Evolutionary conservation across 176 grass and related monocot genomes (phyloP), one percentile per base, ranked within the genome.

Genomic region (Puya raimondii): DNA sequence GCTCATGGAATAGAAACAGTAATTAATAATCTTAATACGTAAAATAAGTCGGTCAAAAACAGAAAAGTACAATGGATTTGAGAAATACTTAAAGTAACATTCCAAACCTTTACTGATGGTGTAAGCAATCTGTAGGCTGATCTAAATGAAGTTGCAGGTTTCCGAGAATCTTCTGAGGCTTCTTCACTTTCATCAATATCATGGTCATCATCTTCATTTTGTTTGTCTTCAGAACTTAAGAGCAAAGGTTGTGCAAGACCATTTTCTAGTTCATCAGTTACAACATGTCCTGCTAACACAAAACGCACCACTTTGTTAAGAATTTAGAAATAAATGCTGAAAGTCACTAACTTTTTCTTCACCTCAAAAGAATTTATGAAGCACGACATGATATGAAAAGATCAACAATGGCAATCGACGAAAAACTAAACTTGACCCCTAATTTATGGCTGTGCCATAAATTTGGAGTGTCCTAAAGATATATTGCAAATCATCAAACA

Each of bases 101-200:
- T 15, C 10, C 51, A 10, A 70, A 97, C 89, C 89, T 99, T 99
- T 25, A 99, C 75, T 49, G 94, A 93, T 7, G 94, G 89, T 6
- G 94, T 99, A 71, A 99, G 94, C 71, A 99, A 80, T 88, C 86
- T 92, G 77, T 99, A 99, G 53, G 94, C 94, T 70, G 94, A 90
- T 74, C 84, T 33, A 64, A 99, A 70, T 14, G 89, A 85, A 82
- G 87, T 88, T 81, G 86, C 89, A 74, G 87, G 64, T 22, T 77
- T 88, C 33, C 75, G 89, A 64, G 89, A 93, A 66, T 88, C 84
- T 63, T 93, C 74, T 59, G 75, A 52, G 33, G 74, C 69, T 75
- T 86, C 93, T 74, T 93, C 94, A 81, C 82, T 89, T 12, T 76
- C 89, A 64, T 90, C 84, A 56, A 52, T 68, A n/a, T 86, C 89